Evolutionary conservation across 2,329 filamentous ascomycete genomes (phyloP).

Genomic region (Fusarium torulosum): DNA sequence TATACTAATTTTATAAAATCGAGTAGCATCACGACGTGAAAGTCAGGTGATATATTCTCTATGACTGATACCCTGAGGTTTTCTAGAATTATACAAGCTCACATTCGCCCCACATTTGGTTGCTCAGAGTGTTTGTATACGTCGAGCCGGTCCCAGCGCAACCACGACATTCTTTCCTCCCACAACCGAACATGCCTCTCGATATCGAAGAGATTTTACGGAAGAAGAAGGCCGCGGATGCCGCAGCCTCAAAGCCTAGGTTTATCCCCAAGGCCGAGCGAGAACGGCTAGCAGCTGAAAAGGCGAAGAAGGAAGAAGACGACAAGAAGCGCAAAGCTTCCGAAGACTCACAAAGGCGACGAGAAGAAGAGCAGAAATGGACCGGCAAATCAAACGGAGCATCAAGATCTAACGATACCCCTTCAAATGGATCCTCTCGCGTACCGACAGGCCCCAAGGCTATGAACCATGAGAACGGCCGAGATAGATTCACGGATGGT

Average conservation of each 20-base stretch:
- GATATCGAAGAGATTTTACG: slow-evolving; percentile 88
- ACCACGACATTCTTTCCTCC: not conserved
- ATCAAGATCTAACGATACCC: slow-evolving; percentile 41
- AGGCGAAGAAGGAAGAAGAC: slow-evolving; percentile 76
- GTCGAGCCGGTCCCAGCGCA: not conserved
- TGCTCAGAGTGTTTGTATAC: no score
- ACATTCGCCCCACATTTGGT: not conserved
- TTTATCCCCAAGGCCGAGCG: slow-evolving; percentile 87
- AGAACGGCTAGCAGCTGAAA: slow-evolving; percentile 83
- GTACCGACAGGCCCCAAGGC: slow-evolving; percentile 80
- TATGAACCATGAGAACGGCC: slow-evolving; percentile 64
- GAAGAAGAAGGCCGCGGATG: slow-evolving; percentile 88
- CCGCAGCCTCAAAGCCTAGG: slow-evolving; percentile 86
- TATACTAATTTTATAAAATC: no score
- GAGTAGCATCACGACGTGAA: no score
- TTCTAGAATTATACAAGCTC: not conserved
- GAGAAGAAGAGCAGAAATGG: slow-evolving; percentile 69
- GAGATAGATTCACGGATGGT: slow-evolving; percentile 31
- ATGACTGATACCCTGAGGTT: not conserved
- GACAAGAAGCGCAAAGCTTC: slow-evolving; percentile 64
- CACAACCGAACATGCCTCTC: slow-evolving; percentile 58
- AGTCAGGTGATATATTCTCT: no score
- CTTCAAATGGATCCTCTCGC: slow-evolving; percentile 43
- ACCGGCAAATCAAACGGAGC: slow-evolving; percentile 47
- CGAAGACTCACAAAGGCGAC: slow-evolving; percentile 76